Base-by-base conservation (phyloP, 176 grass and related monocot genomes). In the Aegilops sharonensis region DNA sequence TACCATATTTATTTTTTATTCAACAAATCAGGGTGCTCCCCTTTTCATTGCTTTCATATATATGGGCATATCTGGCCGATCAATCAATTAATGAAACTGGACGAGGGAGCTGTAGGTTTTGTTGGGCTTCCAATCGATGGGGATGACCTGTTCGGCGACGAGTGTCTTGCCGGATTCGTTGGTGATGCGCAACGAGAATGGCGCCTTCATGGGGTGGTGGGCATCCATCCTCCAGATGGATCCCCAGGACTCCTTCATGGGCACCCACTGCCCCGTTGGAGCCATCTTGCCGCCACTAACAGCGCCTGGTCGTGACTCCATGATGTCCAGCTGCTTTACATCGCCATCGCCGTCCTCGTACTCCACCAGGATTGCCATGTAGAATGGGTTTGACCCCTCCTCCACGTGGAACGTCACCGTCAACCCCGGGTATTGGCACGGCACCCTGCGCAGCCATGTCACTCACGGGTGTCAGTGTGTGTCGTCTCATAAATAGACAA, bases 101-200 rank as follows among this genome's bases (percentile, higher is more conserved):
- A 94, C 81, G 14, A 85, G 11, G 24, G 92, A 91, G 11, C 23
- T 70, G 79, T 97, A 97, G 59, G 82, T 75, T n/a, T 35, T 24
- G 79, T 90, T 68, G 0, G 92, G 77, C 56, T 90, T 50, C 94
- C 94, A 97, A 45, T 88, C 88, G 0, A 61, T 18, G 18, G 54
- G 18, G 54, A 57, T 57, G 18, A 57, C 18, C 54, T 21, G 54
- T 20, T 57, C 54, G 54, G 54, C 54, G 6, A 57, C 54, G 18
- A 57, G 54, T 8, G 54, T 57, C 54, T 57, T 57, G 0, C 85
- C 76, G 77, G 79, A 88, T 45, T 75, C 81, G 88, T 82, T 89
- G 60, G 92, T 87, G 76, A 92, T 76, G 48, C 83, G 88, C 47
- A 97, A 45, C 0, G 94, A 92, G 85, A 97, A 97, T 29, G 94